Evolutionary conservation across 495 filamentous ascomycete species (phyloP).

Genomic region (Acidiella bohemica): DNA sequence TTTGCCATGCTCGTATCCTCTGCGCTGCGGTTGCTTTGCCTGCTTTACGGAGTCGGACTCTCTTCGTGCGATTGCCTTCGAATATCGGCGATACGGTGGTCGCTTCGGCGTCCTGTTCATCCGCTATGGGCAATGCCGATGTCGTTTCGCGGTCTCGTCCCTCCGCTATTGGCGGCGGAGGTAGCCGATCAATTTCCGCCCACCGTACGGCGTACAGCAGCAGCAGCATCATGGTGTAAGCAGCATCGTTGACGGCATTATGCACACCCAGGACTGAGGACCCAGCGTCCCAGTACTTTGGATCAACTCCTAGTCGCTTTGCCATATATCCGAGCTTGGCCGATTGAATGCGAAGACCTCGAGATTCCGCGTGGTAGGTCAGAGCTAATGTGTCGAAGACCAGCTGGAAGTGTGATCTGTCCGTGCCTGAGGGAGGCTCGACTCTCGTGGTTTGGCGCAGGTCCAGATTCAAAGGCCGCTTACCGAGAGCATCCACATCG

Average conservation of each 20-base stretch:
- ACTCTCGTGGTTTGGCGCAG: background rate
- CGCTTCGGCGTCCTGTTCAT: no score
- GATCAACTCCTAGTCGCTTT: slow-evolving; percentile 1
- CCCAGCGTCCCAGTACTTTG: background rate
- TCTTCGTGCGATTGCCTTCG: no score
- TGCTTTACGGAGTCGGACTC: no score
- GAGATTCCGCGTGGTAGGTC: background rate
- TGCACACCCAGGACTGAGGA: background rate
- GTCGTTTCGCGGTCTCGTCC: no score
- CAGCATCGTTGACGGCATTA: slow-evolving; percentile 10
- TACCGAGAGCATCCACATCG: slow-evolving; percentile 1
- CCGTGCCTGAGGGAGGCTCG: background rate
- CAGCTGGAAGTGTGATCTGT: no score
- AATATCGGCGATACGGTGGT: no score
- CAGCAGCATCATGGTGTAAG: slow-evolving; percentile 10
- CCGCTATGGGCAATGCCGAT: no score
- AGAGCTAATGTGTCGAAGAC: slow-evolving; percentile 2
- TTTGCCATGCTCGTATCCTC: no score
- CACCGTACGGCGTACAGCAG: slow-evolving; percentile 5
- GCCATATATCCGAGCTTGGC: background rate
- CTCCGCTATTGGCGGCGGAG: no score
- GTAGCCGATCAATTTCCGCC: no score
- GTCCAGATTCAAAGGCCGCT: background rate
- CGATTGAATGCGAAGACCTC: background rate
- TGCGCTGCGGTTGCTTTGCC: no score